Base-by-base conservation (phyloP, 2,329 filamentous ascomycete genomes). In the Nannizziopsis barbatae region DNA sequence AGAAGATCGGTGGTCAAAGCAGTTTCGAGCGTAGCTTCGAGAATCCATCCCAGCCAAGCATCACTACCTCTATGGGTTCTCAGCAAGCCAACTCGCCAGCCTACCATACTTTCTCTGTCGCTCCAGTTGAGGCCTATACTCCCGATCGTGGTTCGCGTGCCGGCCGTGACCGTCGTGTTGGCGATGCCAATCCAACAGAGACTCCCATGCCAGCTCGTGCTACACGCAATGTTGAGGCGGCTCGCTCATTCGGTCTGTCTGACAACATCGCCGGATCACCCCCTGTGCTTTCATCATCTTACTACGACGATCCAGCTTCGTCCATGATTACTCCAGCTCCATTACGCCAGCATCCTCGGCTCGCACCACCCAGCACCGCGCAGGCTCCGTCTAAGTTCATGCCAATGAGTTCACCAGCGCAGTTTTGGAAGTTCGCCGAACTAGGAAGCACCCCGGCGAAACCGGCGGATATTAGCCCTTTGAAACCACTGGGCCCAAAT, bases 311-410 rank as follows among this genome's bases (percentile, higher is more conserved):
- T 15, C 67, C 64, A 0, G 66, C 63, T 6, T 68, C 67, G 3
- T 69, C 66, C 8, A 71, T 73, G 62, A 67, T 72, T 47, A 74
- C 71, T 0, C 71, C 71, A 2, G 70, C 70, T 1, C 71, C 71
- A 8, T 65, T 71, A 52, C 65, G 70, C 15, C 69, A 73, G 43
- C 71, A 73, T 47, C 70, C 70, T 4, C 66, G 66, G 7, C 62
- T 72, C 4, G 70, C 69, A 10, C 70, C 71, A 6, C 71, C 71
- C 0, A 72, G 69, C 54, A 73, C 71, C 1, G 67, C 69, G 2
- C 70, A 71, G 47, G 65, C 71, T 12, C 71, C 71, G 1, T 72
- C 69, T 15, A 72, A 71, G 53, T 73, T 72, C 56, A 73, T 74
- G 70, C 69, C 70, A 3, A 69, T 72, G 62, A 73, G 70, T 51